These are phyloP conservation scores for Pseudogymnoascus sp. DNA, from an alignment of 2,329 filamentous ascomycete genomes.

Conservation along the genomic window DNA sequence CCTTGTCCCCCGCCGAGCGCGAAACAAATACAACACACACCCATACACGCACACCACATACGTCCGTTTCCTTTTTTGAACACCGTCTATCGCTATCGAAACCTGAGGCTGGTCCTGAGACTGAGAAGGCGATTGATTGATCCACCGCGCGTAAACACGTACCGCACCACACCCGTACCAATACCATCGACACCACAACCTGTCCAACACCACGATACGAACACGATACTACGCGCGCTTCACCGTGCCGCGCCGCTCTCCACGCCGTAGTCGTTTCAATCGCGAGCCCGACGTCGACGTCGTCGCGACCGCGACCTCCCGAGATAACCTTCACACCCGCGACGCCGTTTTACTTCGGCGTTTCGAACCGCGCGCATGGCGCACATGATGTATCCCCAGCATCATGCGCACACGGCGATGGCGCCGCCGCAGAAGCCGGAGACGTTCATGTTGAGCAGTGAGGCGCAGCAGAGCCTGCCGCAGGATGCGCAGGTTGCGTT, in stretches of 20 bases:
- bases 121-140: constrained; percentile 23
- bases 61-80: background rate
- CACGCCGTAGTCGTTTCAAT: constrained; percentile 23
- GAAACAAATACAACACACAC: background rate
- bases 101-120: constrained; percentile 11
- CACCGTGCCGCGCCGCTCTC: constrained; percentile 15
- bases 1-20: background rate
- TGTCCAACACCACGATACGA: background rate
- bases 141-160: constrained; percentile 20
- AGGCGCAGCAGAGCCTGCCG: constrained; percentile 91
- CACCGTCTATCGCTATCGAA: background rate
- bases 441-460: constrained; percentile 96
- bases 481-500: constrained; percentile 95
- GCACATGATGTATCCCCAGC: constrained; percentile 58
- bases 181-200: background rate
- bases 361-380: constrained; percentile 28
- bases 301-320: constrained; percentile 11
- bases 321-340: constrained; percentile 9
- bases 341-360: constrained; percentile 15
- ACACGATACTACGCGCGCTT: background rate
- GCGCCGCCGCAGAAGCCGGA: constrained; percentile 91
- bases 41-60: background rate
- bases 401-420: constrained; percentile 78
- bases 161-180: constrained; percentile 11
- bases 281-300: constrained; percentile 11